Conservation (phyloP, 2,329 filamentous ascomycete genomes). For the Drechmeria coniospora region DNA sequence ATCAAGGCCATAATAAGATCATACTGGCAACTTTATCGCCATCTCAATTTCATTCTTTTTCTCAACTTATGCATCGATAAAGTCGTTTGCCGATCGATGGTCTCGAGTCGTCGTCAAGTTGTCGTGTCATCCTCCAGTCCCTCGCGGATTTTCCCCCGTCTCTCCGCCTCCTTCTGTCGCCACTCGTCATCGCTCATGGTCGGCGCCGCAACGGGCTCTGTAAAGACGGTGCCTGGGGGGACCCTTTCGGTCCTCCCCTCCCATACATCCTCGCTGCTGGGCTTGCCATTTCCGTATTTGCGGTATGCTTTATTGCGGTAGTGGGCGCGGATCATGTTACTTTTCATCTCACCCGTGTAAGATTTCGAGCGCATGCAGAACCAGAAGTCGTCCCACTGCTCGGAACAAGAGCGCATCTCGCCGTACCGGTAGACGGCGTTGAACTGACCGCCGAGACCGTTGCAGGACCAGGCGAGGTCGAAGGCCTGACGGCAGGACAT, state of each 20-base stretch:
- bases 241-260: slow-evolving; percentile 51
- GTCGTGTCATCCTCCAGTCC: slow-evolving; percentile 13
- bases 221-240: slow-evolving; percentile 29
- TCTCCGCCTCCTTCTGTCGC: slow-evolving; percentile 17
- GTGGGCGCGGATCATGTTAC: slow-evolving; percentile 46
- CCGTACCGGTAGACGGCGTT: slow-evolving; percentile 84
- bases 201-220: slow-evolving; percentile 20
- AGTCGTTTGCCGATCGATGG: too few species aligned
- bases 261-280: slow-evolving; percentile 87
- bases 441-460: slow-evolving; percentile 81
- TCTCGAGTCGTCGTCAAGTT: slow-evolving; percentile 4
- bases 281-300: slow-evolving; percentile 45
- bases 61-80: too few species aligned
- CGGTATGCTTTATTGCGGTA: slow-evolving; percentile 51
- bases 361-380: slow-evolving; percentile 83
- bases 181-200: slow-evolving; percentile 28
- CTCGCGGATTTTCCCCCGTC: slow-evolving; percentile 20
- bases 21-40: too few species aligned
- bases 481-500: slow-evolving; percentile 89
- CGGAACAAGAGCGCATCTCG: slow-evolving; percentile 56
- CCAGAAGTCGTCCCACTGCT: slow-evolving; percentile 90
- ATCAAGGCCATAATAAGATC: too few species aligned
- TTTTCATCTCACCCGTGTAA: slow-evolving; percentile 42
- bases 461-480: slow-evolving; percentile 88
- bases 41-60: too few species aligned